These are phyloP conservation scores for Macrotyloma uniflorum DNA, from an alignment of 306 rosid genomes.

Conservation along the genomic window DNA sequence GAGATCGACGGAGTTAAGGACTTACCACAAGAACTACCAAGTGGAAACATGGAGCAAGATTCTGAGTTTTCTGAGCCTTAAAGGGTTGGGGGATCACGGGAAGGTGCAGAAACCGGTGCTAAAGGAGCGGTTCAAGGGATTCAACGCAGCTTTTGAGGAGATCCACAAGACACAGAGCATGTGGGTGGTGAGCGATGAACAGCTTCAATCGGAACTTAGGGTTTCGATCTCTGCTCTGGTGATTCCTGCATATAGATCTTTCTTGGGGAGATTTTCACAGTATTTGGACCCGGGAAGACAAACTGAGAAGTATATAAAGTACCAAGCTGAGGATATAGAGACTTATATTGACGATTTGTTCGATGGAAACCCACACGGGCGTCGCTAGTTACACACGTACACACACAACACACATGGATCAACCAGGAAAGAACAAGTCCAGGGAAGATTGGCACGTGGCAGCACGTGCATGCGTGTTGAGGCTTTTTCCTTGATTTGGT, in stretches of 20 bases:
- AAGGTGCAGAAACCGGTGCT: conserved; percentile 67
- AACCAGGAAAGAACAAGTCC: neutral
- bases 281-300: conserved; percentile 68
- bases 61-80: conserved; percentile 55
- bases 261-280: conserved; percentile 79
- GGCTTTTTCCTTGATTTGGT: neutral
- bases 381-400: conserved; percentile 40
- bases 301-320: conserved; percentile 78
- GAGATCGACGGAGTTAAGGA: conserved; percentile 63
- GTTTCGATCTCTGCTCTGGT: conserved; percentile 77
- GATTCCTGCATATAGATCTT: conserved; percentile 79
- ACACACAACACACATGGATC: neutral
- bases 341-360: conserved; percentile 66
- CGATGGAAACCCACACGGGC: conserved; percentile 58
- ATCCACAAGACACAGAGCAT: conserved; percentile 80
- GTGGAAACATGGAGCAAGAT: conserved; percentile 79
- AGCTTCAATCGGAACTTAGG: conserved; percentile 86
- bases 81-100: conserved; percentile 62
- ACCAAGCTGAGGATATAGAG: conserved; percentile 82
- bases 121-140: conserved; percentile 83
- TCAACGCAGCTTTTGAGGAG: conserved; percentile 74
- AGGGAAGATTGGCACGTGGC: neutral
- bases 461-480: neutral
- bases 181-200: conserved; percentile 90
- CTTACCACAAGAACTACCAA: conserved; percentile 77